Evolutionary conservation across 495 filamentous ascomycete species (phyloP), one percentile per base, ranked within the genome.

Genomic region (Terfezia claveryi): DNA sequence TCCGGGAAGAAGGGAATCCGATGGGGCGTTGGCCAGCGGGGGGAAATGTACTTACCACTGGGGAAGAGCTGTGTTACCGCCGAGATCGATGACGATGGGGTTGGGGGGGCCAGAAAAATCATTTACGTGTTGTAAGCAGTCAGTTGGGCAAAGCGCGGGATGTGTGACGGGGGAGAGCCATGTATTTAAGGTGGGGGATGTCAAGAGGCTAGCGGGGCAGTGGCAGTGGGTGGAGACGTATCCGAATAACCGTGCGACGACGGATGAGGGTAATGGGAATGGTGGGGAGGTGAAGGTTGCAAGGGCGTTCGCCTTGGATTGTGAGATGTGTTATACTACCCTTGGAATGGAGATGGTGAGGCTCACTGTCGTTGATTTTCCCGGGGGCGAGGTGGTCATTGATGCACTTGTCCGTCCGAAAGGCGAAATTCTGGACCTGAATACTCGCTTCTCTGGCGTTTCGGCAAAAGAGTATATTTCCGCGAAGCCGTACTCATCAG

Each of bases 281-380:
- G 16, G 8, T 9, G 32, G 10, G 67, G 61, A 0, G 27, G 27
- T 32, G 27, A 53, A 64, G 52, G 36, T 57, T 60, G 12, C 62
- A 63, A 53, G 66, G 56, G 49, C 78, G 7, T 51, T 96, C 12
- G 80, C 78, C 61, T 81, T 99, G 59, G 91, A 99, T 66, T 94
- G 92, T 64, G 91, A 99, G 63, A 99, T 99, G 91, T 83, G 84
- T 9, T 99, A 91, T 64, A 96, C 91, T 0, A 81, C 81, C 1
- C 59, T 80, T 38, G 91, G 91, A 0, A 64, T 95, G 55, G 91
- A 99, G 63, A 72, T 99, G 12, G 79, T 96, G 50, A 83, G 91
- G 16, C 64, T 99, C 20, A 94, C 91, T 0, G 86, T 82, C 9
- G 78, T 83, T 36, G 79, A 82, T 56, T 99, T 89, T 85, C 91